These are phyloP conservation scores for Kuraishia capsulata DNA, from an alignment of 805 yeast genomes.

Conservation along the genomic window DNA sequence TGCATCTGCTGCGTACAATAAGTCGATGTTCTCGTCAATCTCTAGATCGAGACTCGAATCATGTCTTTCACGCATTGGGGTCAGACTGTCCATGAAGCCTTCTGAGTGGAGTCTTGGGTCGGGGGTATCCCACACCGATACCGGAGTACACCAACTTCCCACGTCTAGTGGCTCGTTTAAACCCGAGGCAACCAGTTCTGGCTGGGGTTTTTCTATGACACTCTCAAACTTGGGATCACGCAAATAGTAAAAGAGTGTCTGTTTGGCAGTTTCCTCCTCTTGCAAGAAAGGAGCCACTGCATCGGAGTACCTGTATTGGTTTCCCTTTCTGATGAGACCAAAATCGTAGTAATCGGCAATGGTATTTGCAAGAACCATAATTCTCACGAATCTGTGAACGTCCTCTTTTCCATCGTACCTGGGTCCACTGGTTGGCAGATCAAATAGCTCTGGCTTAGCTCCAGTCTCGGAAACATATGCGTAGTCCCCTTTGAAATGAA, in stretches of 20 bases:
- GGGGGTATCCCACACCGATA: not conserved
- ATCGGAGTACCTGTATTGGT: conserved; percentile 31
- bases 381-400: conserved; percentile 41
- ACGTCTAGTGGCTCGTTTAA: not conserved
- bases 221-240: not conserved
- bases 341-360: conserved; percentile 43
- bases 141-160: not conserved
- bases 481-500: conserved; percentile 45
- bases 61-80: not conserved
- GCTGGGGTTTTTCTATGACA: not conserved
- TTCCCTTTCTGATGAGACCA: conserved; percentile 41
- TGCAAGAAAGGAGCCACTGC: not conserved
- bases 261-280: not conserved
- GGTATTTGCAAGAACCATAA: conserved; percentile 39
- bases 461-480: conserved; percentile 43
- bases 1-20: not conserved
- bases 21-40: not conserved
- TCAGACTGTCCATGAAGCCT: not conserved
- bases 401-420: conserved; percentile 35
- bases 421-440: conserved; percentile 58
- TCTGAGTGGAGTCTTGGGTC: not conserved
- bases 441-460: conserved; percentile 48
- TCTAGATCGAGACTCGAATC: not conserved
- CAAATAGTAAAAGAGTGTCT: not conserved
- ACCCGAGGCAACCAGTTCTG: not conserved